Conservation (phyloP, 306 rosid genomes). For the Sophora flavescens region DNA sequence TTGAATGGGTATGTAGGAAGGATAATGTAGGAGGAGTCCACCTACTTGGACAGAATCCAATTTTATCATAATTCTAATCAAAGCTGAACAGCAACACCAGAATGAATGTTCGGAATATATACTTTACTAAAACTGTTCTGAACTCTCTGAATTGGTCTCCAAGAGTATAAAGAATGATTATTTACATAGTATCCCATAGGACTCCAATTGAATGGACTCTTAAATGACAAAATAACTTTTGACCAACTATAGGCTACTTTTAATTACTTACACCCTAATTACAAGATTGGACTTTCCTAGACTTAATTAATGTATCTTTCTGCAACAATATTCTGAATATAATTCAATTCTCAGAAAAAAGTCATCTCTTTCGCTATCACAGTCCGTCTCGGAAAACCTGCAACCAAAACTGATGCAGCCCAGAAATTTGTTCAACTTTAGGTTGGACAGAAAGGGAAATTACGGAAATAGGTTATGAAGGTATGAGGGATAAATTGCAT, state of each 20-base stretch:
- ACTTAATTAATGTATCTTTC: background rate
- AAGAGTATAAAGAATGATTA: too few relatives aligned
- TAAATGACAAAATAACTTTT: too few relatives aligned
- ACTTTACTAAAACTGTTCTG: too few relatives aligned
- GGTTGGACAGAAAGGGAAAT: background rate
- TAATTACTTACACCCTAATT: too few relatives aligned
- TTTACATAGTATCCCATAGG: too few relatives aligned
- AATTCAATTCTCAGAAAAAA: slow-evolving; percentile 1
- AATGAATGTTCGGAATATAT: too few relatives aligned
- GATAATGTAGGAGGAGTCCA: background rate
- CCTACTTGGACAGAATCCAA: background rate
- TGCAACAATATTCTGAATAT: slow-evolving; percentile 2
- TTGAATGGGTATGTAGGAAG: background rate
- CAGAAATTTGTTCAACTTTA: background rate
- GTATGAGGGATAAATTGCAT: background rate
- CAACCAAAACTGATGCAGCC: background rate
- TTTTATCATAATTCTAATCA: background rate
- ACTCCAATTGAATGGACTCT: too few relatives aligned
- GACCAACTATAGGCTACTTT: too few relatives aligned
- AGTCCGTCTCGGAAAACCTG: background rate
- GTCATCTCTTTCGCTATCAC: background rate
- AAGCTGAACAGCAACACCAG: too few relatives aligned
- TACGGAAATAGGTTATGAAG: background rate
- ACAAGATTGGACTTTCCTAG: background rate
- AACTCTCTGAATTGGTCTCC: too few relatives aligned